A percentile compares a stretch with the other conserved stretches of the same genome.
These are phyloP conservation scores for Trichoderma atroviride DNA, from an alignment of 2,329 filamentous ascomycete genomes.

Conservation along the genomic window DNA sequence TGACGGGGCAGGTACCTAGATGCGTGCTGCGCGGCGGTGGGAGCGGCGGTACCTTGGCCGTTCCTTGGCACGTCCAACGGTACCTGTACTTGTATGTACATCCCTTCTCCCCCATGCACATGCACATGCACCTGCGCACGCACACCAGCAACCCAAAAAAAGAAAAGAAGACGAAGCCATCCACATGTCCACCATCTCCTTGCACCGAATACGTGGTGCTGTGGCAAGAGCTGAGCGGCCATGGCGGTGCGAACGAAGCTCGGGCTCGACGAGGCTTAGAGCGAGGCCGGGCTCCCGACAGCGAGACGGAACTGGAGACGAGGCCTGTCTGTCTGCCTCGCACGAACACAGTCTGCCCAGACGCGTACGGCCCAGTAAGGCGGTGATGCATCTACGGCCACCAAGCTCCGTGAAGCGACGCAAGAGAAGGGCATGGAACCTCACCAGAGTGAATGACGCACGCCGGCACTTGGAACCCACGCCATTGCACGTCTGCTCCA, in stretches of 20 bases:
- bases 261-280: neutral
- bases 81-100: neutral
- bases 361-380: neutral
- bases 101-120: neutral
- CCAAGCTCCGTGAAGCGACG: neutral
- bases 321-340: neutral
- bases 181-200: neutral
- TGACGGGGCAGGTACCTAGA: neutral
- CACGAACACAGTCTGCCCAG: neutral
- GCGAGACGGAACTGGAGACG: neutral
- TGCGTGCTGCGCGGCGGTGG: neutral
- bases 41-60: neutral
- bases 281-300: neutral
- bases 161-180: neutral
- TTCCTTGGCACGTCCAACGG: neutral
- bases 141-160: neutral
- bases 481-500: neutral
- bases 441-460: conserved; percentile 13
- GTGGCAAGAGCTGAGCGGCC: neutral
- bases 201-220: neutral
- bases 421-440: conserved; percentile 9
- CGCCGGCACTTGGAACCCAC: conserved; percentile 16
- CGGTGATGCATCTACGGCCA: neutral
- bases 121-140: neutral
- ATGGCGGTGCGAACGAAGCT: neutral